Evolutionary conservation across 2,329 filamentous ascomycete species (phyloP).

Genomic region (Gnomoniopsis sp.): DNA sequence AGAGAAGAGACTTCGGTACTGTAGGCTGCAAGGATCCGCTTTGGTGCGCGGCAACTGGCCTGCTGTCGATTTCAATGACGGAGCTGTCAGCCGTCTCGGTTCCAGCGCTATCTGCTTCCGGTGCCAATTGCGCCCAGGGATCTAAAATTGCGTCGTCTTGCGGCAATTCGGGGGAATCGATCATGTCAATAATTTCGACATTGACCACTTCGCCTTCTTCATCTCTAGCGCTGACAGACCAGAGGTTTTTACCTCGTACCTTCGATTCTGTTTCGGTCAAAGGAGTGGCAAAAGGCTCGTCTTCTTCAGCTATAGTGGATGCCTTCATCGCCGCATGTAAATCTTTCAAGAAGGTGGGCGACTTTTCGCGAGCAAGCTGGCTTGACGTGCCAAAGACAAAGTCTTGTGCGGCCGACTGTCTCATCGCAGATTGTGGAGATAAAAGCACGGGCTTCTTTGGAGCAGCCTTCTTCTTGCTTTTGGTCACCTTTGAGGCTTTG

Average conservation of each 20-base stretch:
- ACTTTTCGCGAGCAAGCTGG: constrained; percentile 72
- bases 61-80: constrained; percentile 8
- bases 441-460: constrained; percentile 51
- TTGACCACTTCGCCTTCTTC: constrained; percentile 61
- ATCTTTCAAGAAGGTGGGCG: constrained; percentile 61
- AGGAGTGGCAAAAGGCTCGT: constrained; percentile 36
- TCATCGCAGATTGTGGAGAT: constrained; percentile 66
- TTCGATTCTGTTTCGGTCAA: constrained; percentile 4
- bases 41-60: neutral
- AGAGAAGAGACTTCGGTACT: constrained; percentile 18
- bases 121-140: constrained; percentile 28
- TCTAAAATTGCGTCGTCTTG: constrained; percentile 21
- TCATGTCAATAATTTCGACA: constrained; percentile 58
- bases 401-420: constrained; percentile 65
- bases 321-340: constrained; percentile 58
- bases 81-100: constrained; percentile 5
- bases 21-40: neutral
- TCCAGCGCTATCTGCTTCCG: constrained; percentile 6
- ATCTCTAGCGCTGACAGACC: constrained; percentile 69
- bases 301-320: constrained; percentile 46
- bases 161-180: constrained; percentile 36
- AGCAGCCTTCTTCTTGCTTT: constrained; percentile 36
- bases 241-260: constrained; percentile 47
- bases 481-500: constrained; percentile 37
- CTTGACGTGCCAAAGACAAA: constrained; percentile 86